phyloP scores from a whole-genome alignment of 2,329 filamentous ascomycete species.

The Arthrobotrys pseudoclavata region DNA sequence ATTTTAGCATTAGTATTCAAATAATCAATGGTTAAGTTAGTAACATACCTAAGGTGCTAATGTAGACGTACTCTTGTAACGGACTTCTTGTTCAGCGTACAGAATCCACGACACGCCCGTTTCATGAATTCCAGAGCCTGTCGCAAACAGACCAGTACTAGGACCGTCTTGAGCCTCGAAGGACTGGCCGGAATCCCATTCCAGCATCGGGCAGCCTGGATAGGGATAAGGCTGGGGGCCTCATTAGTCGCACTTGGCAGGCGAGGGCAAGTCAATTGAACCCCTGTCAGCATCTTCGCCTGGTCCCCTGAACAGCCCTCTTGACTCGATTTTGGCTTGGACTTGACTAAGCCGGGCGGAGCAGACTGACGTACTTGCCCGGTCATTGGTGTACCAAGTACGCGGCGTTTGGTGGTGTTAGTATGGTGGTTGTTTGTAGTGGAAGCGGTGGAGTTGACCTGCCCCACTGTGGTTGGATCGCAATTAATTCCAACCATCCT shows the following conservation, averaged over 20 bases:
- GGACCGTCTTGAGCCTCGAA: conserved; percentile 28
- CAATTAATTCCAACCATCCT: conserved; percentile 31
- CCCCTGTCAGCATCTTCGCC: conserved; percentile 33
- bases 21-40: background rate
- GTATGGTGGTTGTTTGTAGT: conserved; percentile 1
- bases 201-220: conserved; percentile 24
- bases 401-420: conserved; percentile 15
- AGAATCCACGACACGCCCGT: conserved; percentile 30
- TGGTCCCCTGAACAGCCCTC: conserved; percentile 38
- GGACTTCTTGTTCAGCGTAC: conserved; percentile 31
- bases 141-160: conserved; percentile 23
- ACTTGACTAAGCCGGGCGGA: conserved; percentile 41
- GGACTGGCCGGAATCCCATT: conserved; percentile 14
- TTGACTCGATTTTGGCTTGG: conserved; percentile 23
- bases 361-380: conserved; percentile 45
- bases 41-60: background rate
- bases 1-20: conserved; percentile 4
- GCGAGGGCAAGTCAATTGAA: conserved; percentile 17
- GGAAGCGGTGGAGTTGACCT: conserved; percentile 19
- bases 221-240: conserved; percentile 26
- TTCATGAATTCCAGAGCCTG: conserved; percentile 11
- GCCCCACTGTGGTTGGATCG: conserved; percentile 26
- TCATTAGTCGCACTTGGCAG: conserved; percentile 36
- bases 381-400: conserved; percentile 20
- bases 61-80: conserved; percentile 22